A percentile compares a stretch with the other conserved stretches of the same genome.
phyloP scores from a whole-genome alignment of 2,329 filamentous ascomycete species.

The Calonectria fujianensis region DNA sequence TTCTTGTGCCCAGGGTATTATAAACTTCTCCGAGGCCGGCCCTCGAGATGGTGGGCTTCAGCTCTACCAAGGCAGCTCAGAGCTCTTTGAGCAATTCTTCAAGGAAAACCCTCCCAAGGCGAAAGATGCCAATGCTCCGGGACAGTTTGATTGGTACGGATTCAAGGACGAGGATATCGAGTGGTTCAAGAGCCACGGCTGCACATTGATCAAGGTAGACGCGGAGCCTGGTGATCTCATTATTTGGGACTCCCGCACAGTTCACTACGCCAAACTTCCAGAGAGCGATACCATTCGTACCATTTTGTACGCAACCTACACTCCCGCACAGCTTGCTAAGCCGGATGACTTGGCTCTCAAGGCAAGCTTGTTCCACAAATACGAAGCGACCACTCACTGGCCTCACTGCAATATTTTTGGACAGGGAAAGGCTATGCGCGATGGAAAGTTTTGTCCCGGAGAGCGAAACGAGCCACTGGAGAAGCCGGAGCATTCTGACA shows the following conservation, averaged over 20 bases:
- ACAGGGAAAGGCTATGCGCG: not conserved
- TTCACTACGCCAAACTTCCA: constrained; percentile 15
- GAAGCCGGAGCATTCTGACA: constrained; percentile 11
- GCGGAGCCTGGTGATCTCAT: constrained; percentile 1
- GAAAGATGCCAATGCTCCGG: constrained; percentile 1
- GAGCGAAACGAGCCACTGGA: not conserved
- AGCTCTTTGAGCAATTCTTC: constrained; percentile 15
- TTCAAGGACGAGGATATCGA: constrained; percentile 11
- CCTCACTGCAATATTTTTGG: constrained; percentile 12
- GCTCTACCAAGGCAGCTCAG: constrained; percentile 8
- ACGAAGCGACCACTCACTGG: constrained; percentile 16
- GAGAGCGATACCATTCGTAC: constrained; percentile 5
- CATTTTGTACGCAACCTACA: constrained; percentile 11
- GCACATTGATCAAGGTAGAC: constrained; percentile 4
- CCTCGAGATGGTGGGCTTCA: constrained; percentile 4
- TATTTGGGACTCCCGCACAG: constrained; percentile 9
- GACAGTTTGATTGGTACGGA: constrained; percentile 13
- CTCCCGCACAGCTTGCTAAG: not conserved
- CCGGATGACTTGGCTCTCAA: constrained; percentile 2
- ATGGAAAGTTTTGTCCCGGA: not conserved
- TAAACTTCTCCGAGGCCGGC: constrained; percentile 4
- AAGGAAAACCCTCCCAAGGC: constrained; percentile 8
- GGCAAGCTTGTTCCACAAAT: constrained; percentile 4
- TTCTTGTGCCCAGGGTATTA: constrained; percentile 6
- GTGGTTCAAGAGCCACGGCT: constrained; percentile 14